phyloP scores from a whole-genome alignment of 192 early-diverging fungal species.

The Coemansia sp. region DNA sequence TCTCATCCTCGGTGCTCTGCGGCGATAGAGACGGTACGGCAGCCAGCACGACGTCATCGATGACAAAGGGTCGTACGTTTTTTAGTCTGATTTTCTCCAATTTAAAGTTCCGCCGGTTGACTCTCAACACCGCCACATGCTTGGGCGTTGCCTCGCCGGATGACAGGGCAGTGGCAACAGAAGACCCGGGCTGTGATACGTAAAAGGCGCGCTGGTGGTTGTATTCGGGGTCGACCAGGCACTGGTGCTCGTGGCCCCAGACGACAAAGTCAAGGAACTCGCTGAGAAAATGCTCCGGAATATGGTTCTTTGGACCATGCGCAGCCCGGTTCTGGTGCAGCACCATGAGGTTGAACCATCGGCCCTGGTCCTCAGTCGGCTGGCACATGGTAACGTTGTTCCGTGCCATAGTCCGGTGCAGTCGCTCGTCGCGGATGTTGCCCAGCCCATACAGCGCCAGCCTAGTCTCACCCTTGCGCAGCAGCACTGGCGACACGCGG shows the following conservation, averaged over 20 bases:
- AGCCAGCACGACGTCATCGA: slow-evolving; percentile 68
- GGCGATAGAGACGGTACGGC: slow-evolving; percentile 55
- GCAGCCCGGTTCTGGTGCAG: slow-evolving; percentile 90
- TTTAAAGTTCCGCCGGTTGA: slow-evolving; percentile 69
- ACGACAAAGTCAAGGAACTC: slow-evolving; percentile 81
- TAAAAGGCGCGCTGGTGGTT: slow-evolving; percentile 69
- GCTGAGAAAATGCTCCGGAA: slow-evolving; percentile 85
- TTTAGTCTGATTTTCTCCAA: slow-evolving; percentile 75
- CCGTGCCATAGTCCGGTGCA: slow-evolving; percentile 75
- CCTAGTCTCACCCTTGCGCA: slow-evolving; percentile 76
- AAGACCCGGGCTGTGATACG: slow-evolving; percentile 91
- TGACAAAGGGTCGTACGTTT: slow-evolving; percentile 87
- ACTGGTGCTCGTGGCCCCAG: slow-evolving; percentile 99
- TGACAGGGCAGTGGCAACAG: slow-evolving; percentile 85
- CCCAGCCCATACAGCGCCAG: slow-evolving; percentile 91
- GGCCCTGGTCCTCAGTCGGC: slow-evolving; percentile 65
- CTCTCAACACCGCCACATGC: slow-evolving; percentile 61
- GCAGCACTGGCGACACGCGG: slow-evolving; percentile 74
- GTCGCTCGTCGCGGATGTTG: slow-evolving; percentile 88
- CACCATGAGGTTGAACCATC: slow-evolving; percentile 91
- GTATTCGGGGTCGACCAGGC: slow-evolving; percentile 74
- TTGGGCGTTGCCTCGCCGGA: slow-evolving; percentile 82
- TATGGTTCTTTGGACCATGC: slow-evolving; percentile 82
- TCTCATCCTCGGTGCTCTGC: slow-evolving; percentile 57
- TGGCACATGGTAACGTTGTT: slow-evolving; percentile 74